phyloP scores from a whole-genome alignment of 208 protist genomes.

The Leishmania turanica region DNA sequence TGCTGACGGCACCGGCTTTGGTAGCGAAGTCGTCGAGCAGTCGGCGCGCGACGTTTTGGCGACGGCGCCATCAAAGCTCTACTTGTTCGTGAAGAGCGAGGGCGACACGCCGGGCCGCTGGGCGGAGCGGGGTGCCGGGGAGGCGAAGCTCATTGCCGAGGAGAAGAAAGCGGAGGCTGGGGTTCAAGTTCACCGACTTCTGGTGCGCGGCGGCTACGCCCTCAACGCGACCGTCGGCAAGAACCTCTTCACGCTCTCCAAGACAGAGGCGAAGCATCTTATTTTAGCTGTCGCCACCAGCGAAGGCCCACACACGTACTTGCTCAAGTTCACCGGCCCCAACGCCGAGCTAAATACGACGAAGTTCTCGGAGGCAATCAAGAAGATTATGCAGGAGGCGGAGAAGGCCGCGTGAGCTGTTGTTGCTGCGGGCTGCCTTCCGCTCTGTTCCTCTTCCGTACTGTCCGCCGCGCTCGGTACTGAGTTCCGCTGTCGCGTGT shows the following conservation, averaged over 20 bases:
- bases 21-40: slow-evolving; percentile 29
- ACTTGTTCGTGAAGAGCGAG: slow-evolving; percentile 58
- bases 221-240: slow-evolving; percentile 62
- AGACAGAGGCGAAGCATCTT: slow-evolving; percentile 53
- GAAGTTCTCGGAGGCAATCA: slow-evolving; percentile 57
- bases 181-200: slow-evolving; percentile 56
- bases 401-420: slow-evolving; percentile 4
- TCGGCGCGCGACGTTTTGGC: slow-evolving; percentile 51
- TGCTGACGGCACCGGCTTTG: slow-evolving; percentile 18
- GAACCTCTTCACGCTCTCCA: slow-evolving; percentile 49
- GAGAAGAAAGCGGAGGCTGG: slow-evolving; percentile 23
- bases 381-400: slow-evolving; percentile 29
- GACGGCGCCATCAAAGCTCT: slow-evolving; percentile 59
- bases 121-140: slow-evolving; percentile 70
- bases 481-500: not conserved
- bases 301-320: slow-evolving; percentile 47
- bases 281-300: slow-evolving; percentile 49
- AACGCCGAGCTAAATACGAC: slow-evolving; percentile 47
- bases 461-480: not conserved
- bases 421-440: not conserved
- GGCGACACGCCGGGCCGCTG: slow-evolving; percentile 42
- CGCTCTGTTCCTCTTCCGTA: not conserved
- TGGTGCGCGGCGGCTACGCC: slow-evolving; percentile 83
- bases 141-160: slow-evolving; percentile 63
- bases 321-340: slow-evolving; percentile 71